Evolutionary conservation across 2,329 filamentous ascomycete species (phyloP).

Genomic region (Rutstroemia sydowiana): DNA sequence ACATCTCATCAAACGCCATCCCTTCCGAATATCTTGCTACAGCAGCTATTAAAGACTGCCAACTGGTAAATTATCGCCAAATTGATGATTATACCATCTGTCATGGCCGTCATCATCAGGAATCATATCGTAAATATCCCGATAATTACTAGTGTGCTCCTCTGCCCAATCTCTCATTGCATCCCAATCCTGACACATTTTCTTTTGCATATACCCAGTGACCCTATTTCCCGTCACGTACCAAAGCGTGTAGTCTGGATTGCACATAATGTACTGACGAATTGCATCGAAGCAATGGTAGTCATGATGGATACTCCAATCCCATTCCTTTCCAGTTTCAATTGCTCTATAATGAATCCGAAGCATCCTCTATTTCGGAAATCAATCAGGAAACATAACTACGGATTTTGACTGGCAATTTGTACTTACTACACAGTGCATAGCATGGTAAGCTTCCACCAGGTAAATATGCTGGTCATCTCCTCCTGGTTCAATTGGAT

Average conservation of each 20-base stretch:
- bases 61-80: neutral
- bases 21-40: too few species aligned
- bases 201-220: neutral
- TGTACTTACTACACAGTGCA: neutral
- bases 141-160: neutral
- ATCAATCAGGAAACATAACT: too few species aligned
- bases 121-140: neutral
- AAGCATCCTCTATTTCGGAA: too few species aligned
- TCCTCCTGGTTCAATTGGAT: neutral
- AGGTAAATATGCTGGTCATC: neutral
- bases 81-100: neutral
- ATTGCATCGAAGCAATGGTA: constrained; percentile 2
- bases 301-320: neutral
- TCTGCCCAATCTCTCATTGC: constrained; percentile 6
- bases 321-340: too few species aligned
- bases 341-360: too few species aligned
- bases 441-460: neutral
- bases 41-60: neutral
- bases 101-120: neutral
- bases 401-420: neutral
- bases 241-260: constrained; percentile 6
- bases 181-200: constrained; percentile 7
- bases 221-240: neutral
- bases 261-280: constrained; percentile 8
- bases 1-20: too few species aligned